Base-by-base conservation (phyloP, 2,329 filamentous ascomycete genomes). In the Neofusicoccum ribis region DNA sequence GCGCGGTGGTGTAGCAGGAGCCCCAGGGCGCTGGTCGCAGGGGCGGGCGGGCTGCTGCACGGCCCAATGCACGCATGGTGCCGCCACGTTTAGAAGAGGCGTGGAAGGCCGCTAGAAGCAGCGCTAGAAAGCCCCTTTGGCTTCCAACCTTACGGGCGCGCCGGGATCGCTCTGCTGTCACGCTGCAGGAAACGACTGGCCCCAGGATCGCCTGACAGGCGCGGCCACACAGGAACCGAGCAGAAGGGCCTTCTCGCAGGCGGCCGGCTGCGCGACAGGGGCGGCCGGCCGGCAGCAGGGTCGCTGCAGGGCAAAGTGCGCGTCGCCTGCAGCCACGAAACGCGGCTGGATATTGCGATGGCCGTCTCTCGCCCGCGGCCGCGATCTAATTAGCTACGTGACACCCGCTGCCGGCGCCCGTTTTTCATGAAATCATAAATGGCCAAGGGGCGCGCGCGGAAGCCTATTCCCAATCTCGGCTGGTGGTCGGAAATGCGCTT, bases 81-180 rank as follows among this genome's bases (percentile, higher is more conserved):
- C 59, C 59, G 59, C 59, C 68, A 68, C 67, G 64, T 69, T 68
- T 60, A 36, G 56, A 60, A 60, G 54, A 59, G 56, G 56, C 56
- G 56, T 70, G 64, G 68, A 70, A 70, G 65, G 56, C 64, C 67
- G 59, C 69, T 70, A 68, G 68, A 71, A 66, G 43, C 56, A 27
- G 7, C 56, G 62, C 50, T 68, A 68, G 70, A 67, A 59, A 67
- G 51, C 46, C 59, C 59, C 47, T 37, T 51, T 62, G 36, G 59
- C 23, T 37, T 60, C 27, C 43, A 37, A 34, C n/a, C 56, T 34
- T 27, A 31, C 41, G 46, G 46, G 66, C 41, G 50, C 63, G 65
- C 64, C 54, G 63, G 65, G 67, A 54, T 66, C 64, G 51, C 65
- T 58, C 65, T 68, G 69, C 59, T 67, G 61, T 61, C 60, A 61